Conservation (phyloP, 176 grass and related monocot species). For the Urochloa ruziziensis region DNA sequence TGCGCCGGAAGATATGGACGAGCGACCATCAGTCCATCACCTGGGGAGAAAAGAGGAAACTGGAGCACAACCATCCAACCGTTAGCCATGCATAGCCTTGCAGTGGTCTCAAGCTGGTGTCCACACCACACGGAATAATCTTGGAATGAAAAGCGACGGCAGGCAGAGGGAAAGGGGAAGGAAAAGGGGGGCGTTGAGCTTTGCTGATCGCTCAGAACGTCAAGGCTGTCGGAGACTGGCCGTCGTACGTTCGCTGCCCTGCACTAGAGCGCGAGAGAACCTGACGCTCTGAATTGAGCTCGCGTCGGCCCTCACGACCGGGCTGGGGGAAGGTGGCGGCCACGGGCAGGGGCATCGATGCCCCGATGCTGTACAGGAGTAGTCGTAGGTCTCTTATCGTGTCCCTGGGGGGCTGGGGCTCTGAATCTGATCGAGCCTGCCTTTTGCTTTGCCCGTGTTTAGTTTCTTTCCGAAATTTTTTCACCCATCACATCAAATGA, state of each 20-base stretch:
- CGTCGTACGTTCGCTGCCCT: background rate
- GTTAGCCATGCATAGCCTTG: background rate
- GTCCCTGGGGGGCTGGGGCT: too few relatives aligned
- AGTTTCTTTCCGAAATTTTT: too few relatives aligned
- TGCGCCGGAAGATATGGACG: background rate
- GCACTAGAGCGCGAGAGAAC: background rate
- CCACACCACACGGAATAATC: conserved; percentile 31
- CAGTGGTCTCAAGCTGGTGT: conserved; percentile 30
- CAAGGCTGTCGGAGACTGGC: background rate
- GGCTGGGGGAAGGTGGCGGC: too few relatives aligned
- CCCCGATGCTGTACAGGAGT: background rate
- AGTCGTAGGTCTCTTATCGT: background rate
- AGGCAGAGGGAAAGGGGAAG: background rate
- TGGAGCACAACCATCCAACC: background rate
- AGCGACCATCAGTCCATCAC: background rate
- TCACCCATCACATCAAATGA: too few relatives aligned
- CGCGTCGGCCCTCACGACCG: too few relatives aligned
- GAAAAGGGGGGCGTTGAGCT: background rate
- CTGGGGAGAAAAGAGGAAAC: background rate
- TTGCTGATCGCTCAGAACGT: background rate
- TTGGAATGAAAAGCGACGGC: background rate
- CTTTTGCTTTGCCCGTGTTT: too few relatives aligned
- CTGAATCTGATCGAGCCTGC: too few relatives aligned
- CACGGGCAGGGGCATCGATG: background rate
- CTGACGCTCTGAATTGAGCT: too few relatives aligned